These are phyloP conservation scores for Coccomyxa sp. DNA, from an alignment of 139 green algal genomes.

Conservation along the genomic window DNA sequence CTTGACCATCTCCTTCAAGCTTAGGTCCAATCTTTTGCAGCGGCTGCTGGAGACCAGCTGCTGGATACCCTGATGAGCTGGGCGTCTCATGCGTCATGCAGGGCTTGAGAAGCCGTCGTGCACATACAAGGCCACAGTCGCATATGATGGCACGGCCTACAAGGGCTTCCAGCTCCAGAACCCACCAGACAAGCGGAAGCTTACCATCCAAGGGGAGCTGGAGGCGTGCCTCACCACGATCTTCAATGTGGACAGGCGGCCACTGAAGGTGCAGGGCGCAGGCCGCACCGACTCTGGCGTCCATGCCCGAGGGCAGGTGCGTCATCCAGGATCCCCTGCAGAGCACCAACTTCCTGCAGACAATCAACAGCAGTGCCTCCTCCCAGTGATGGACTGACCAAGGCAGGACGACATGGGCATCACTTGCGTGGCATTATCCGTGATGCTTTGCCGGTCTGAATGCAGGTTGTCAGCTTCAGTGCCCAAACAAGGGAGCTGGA, in stretches of 20 bases:
- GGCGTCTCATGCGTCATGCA: too few relatives aligned
- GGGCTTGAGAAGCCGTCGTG: too few relatives aligned
- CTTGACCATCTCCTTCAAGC: too few relatives aligned
- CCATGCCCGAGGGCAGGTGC: slow-evolving; percentile 72
- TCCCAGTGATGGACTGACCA: background rate
- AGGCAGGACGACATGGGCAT: background rate
- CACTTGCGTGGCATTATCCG: background rate
- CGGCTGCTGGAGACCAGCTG: too few relatives aligned
- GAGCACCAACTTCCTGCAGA: background rate
- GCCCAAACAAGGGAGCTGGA: background rate
- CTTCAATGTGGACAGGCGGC: slow-evolving; percentile 30
- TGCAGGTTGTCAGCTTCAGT: background rate
- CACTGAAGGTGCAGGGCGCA: slow-evolving; percentile 48
- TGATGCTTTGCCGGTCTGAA: background rate
- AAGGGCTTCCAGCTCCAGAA: slow-evolving; percentile 48
- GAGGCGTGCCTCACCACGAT: slow-evolving; percentile 43
- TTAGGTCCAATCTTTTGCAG: too few relatives aligned
- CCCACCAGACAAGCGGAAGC: background rate
- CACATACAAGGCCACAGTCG: slow-evolving; percentile 23
- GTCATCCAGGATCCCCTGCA: background rate
- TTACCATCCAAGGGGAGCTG: slow-evolving; percentile 38
- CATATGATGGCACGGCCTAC: slow-evolving; percentile 47
- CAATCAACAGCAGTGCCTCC: too few relatives aligned
- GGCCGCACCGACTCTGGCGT: slow-evolving; percentile 81
- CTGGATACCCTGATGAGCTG: too few relatives aligned